Conservation (phyloP, 495 filamentous ascomycete species). For the Lepraria neglecta region DNA sequence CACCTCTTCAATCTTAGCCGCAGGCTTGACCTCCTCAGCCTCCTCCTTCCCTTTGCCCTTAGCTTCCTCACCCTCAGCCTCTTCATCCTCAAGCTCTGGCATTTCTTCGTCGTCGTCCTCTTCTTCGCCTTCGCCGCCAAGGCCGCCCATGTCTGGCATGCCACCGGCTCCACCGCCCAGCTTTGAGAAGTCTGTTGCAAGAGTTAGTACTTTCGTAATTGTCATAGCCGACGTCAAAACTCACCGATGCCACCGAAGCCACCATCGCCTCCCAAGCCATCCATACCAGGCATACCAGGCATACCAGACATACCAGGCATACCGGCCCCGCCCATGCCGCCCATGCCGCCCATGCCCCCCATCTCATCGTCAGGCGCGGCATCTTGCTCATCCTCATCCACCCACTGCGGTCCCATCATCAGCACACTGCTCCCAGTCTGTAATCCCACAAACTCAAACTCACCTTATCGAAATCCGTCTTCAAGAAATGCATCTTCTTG, state of each 20-base stretch:
- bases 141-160: slow-evolving; percentile 41
- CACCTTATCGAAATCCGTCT: slow-evolving; percentile 98
- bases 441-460: slow-evolving; percentile 20
- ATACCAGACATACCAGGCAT: slow-evolving; percentile 5
- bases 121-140: slow-evolving; percentile 47
- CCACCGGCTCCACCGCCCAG: slow-evolving; percentile 60
- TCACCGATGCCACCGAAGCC: slow-evolving; percentile 52
- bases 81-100: slow-evolving; percentile 52
- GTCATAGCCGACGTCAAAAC: slow-evolving; percentile 23
- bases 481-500: slow-evolving; percentile 90
- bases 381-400: slow-evolving; percentile 99
- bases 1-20: slow-evolving; percentile 53
- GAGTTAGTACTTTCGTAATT: no score
- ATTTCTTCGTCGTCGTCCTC: slow-evolving; percentile 55
- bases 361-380: slow-evolving; percentile 79
- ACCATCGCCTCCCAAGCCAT: slow-evolving; percentile 16
- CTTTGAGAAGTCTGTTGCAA: slow-evolving; percentile 79
- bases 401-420: slow-evolving; percentile 57
- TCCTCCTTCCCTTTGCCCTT: slow-evolving; percentile 33
- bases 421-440: not conserved
- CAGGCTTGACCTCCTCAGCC: slow-evolving; percentile 26
- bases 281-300: not conserved
- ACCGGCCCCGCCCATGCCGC: slow-evolving; percentile 11
- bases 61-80: slow-evolving; percentile 37
- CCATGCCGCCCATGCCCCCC: slow-evolving; percentile 48